phyloP scores from a whole-genome alignment of 441 rosid species.

The Codiaeum variegatum region DNA sequence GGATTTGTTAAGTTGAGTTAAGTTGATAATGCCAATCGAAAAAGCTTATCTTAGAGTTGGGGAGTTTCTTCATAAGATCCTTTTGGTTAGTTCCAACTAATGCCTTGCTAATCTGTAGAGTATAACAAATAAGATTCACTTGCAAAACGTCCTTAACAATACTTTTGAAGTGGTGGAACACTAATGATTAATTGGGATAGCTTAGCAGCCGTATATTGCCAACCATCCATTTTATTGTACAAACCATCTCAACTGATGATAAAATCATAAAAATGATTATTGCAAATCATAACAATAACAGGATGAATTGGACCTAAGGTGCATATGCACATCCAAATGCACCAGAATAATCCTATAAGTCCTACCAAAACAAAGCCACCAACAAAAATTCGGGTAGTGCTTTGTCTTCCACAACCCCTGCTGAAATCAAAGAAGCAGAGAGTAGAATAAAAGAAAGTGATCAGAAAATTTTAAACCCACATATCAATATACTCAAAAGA shows the following conservation, averaged over 20 bases:
- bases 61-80: conserved; percentile 86
- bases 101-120: conserved; percentile 75
- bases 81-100: conserved; percentile 76
- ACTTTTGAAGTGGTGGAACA: background rate
- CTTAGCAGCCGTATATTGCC: background rate
- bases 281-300: conserved; percentile 10
- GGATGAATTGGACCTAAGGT: conserved; percentile 57
- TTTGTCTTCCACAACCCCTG: conserved; percentile 65
- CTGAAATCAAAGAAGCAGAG: conserved; percentile 4
- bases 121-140: conserved; percentile 15
- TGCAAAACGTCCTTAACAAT: background rate
- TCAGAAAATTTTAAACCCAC: background rate
- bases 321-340: conserved; percentile 94
- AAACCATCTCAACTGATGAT: background rate
- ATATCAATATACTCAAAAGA: background rate
- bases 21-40: too few relatives aligned
- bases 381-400: conserved; percentile 56
- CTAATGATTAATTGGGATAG: background rate
- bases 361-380: conserved; percentile 95
- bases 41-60: too few relatives aligned
- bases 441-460: background rate
- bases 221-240: background rate
- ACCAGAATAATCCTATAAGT: conserved; percentile 73
- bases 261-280: background rate
- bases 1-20: too few relatives aligned